Base-by-base conservation (phyloP, 2,329 filamentous ascomycete species). In the Talaromyces sp. region DNA sequence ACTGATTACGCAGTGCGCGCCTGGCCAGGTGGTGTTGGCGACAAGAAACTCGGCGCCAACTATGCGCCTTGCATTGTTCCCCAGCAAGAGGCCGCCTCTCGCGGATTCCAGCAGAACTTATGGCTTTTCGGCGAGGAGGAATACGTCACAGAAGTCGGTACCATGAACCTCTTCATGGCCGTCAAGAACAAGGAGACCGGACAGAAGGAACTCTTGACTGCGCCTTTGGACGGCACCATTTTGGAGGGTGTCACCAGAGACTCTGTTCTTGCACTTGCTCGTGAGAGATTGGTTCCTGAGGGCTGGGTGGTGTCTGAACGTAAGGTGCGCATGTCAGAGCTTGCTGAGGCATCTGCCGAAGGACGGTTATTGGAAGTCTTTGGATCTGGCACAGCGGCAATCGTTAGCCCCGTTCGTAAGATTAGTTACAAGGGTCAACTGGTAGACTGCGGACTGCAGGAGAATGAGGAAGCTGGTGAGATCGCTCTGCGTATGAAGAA, bases 11-110 rank as follows among this genome's bases (percentile, higher is more conserved):
- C 93, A 57, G 91, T 97, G 62, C 91, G 94, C 65, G 94, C 94
- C 58, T 99, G 94, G 94, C 94, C 94, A 48, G 94, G 94, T 61
- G 94, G 94, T 71, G 93, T 97, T 33, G 94, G 94, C 67, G 91
- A 97, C 80, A 96, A 94, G 85, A 99, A 99, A 80, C 86, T 99
- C 35, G 94, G 94, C 62, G 94, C 93, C 69, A 99, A 99, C 83
- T 99, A 99, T 74, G 94, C 94, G n/a, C 94, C 94, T 5, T 97
- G 94, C 79, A 93, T 99, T 68, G 80, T 97, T n/a, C 94, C 94
- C 17, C 94, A 99, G 78, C 84, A 94, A 68, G 85, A 96, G 76
- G 94, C 94, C 41, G 91, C 91, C 46, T 89, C 86, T 74, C 85
- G 91, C 58, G 94, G 94, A 21, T 96, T 92, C 82, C 93, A 97